Conservation (phyloP, 148 eudicot species). For the Chenopodium berlandieri region DNA sequence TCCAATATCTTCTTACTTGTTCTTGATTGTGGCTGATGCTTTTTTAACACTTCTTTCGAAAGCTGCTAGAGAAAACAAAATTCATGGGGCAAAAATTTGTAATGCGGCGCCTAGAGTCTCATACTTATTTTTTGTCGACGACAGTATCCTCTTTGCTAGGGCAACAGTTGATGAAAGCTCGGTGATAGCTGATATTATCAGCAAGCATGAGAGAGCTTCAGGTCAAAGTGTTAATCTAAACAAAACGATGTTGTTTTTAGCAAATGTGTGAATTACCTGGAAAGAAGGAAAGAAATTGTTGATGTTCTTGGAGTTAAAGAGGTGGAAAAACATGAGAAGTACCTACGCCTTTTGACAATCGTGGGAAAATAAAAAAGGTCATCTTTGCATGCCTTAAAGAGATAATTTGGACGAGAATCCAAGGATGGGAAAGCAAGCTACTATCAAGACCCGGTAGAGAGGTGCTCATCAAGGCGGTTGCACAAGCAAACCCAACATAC, state of each 20-base stretch:
- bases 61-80: no score
- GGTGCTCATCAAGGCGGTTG: not conserved
- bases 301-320: not conserved
- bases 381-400: not conserved
- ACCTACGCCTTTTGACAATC: not conserved
- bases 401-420: not conserved
- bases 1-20: no score
- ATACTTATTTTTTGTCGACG: no score
- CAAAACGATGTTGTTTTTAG: not conserved
- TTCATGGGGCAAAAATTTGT: no score
- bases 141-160: no score
- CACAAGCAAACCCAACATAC: not conserved
- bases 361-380: not conserved
- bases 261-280: not conserved
- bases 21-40: no score
- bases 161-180: no score
- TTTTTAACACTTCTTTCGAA: no score
- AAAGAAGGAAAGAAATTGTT: not conserved
- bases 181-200: no score
- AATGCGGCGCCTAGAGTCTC: no score
- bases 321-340: not conserved
- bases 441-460: not conserved
- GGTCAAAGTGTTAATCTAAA: not conserved
- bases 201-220: not conserved
- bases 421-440: not conserved